Evolutionary conservation across 1,284 basidiomycete genomes (phyloP), one percentile per base, ranked within the genome.

Genomic region (Ceratorhiza oryzae-sativae): DNA sequence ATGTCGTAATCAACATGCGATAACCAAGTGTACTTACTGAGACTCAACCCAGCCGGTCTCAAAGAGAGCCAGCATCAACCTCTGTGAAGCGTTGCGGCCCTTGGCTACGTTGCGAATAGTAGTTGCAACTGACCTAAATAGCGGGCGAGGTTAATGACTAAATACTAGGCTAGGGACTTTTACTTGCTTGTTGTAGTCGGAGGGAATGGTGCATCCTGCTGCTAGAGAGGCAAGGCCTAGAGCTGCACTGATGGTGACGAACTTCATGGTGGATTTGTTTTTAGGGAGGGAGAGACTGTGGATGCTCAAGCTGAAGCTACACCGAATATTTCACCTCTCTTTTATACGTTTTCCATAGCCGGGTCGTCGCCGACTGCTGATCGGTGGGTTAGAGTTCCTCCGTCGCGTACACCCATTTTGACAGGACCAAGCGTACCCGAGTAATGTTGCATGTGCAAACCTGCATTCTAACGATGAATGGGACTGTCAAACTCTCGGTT

Each of bases 41-140:
- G 65, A 68, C 27, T 68, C 65, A 8, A 68, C 65, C 65, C 65
- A 68, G 49, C 34, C 65, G 12, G 51, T 27, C n/a, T 68, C 65
- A 34, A 68, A 68, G 0, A 68, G 53, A 3, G 65, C 51, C 13
- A 68, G 34, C 65, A 68, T 68, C 18, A 68, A 30, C 27, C 65
- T 45, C n/a, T 58, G 65, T 9, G 39, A n/a, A 25, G 25, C 65
- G 34, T 68, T 68, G 20, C 65, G 65, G 39, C 65, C 23, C 53
- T 58, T 68, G 13, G 65, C 65, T 13, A 58, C 53, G 20, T 25
- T 68, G 25, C 41, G 65, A 49, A 67, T 42, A 25, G 63, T 67
- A 5, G 48, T 20, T 13, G 18, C 63, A 42, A 55, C 49, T 10
- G 63, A 67, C 36, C 63, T 67, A 53, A 15, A n/a, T n/a, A n/a